phyloP scores from a whole-genome alignment of 1,284 basidiomycete species.

The Tilletia walkeri region DNA sequence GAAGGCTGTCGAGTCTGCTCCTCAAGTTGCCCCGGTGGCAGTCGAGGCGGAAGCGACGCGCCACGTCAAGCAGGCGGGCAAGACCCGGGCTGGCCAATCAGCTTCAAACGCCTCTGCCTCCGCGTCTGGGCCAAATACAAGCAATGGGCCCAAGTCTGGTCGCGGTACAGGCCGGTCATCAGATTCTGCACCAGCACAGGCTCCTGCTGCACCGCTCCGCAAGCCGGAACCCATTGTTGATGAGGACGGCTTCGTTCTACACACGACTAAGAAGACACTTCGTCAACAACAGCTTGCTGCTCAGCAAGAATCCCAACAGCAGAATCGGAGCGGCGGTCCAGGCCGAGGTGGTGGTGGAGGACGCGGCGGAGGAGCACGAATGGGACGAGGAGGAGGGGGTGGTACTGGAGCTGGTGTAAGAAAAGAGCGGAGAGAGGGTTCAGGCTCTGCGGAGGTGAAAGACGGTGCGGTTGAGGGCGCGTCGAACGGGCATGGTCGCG shows the following conservation, averaged over 20 bases:
- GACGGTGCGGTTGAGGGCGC: not conserved
- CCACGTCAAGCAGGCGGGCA: slow-evolving; percentile 3
- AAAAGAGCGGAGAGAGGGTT: slow-evolving; percentile 5
- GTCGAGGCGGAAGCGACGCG: not conserved
- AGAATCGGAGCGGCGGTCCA: slow-evolving; percentile 19
- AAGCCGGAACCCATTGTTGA: slow-evolving; percentile 31
- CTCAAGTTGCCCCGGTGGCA: slow-evolving; percentile 9
- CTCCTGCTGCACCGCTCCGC: not conserved
- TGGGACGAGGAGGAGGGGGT: slow-evolving; percentile 21
- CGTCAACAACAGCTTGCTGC: slow-evolving; percentile 29
- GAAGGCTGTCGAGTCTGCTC: not conserved
- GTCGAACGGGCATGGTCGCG: not conserved
- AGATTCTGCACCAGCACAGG: not conserved
- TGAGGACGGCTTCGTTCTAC: slow-evolving; percentile 37
- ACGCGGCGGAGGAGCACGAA: slow-evolving; percentile 3
- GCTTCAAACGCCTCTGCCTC: not conserved
- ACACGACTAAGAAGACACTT: slow-evolving; percentile 34
- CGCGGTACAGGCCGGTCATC: not conserved
- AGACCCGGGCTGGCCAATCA: too few species aligned
- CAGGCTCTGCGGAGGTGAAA: not conserved
- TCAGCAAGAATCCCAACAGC: slow-evolving; percentile 31
- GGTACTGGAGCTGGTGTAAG: slow-evolving; percentile 8
- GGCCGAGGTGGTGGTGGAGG: slow-evolving; percentile 22
- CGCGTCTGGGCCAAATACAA: not conserved
- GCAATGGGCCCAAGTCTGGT: not conserved